Evolutionary conservation across 768 basidiomycete genomes (phyloP), one percentile per base, ranked within the genome.

Genomic region (Suillus subluteus): DNA sequence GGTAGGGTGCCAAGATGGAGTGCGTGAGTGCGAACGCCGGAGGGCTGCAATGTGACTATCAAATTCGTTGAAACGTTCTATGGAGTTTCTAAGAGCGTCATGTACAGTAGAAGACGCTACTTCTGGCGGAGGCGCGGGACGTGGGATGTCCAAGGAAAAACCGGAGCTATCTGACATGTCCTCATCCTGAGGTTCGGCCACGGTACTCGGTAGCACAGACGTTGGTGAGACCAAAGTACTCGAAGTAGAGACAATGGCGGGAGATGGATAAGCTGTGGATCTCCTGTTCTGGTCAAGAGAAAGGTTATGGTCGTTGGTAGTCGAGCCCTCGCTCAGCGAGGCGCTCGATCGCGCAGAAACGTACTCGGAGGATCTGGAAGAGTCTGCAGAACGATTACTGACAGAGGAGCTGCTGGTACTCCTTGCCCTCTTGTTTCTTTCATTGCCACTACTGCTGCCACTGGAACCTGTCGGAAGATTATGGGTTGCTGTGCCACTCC

Each of bases 361-460:
- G 68, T 74, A 75, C 18, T 78, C 73, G 16, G 81, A 82, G 7
- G 81, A 80, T 5, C 76, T 72, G 11, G 82, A 79, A 61, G 78
- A 76, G 40, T 73, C 74, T 16, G 71, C 73, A 30, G 74, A 73
- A 66, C 64, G 67, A 50, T 78, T 78, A 64, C 79, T 80, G n/a
- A 75, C 77, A 55, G 82, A 78, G 18, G 81, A 81, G 41, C 81
- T 84, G 67, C 82, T 84, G 41, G 82, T 83, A 67, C 87, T 88
- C 56, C 87, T 78, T 5, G 88, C 85, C 40, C 88, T 77, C 75
- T 88, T 88, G 67, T 83, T 87, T 66, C 86, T 83, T 64, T 85
- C 80, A 69, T 84, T 83, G 58, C 81, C 79, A 70, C 79, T 78
- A 73, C 79, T 75, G 72, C 70, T 72, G 63, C 62, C 46, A 61